Conservation (phyloP, 305 asterid species). For the Solanum chacoense region DNA sequence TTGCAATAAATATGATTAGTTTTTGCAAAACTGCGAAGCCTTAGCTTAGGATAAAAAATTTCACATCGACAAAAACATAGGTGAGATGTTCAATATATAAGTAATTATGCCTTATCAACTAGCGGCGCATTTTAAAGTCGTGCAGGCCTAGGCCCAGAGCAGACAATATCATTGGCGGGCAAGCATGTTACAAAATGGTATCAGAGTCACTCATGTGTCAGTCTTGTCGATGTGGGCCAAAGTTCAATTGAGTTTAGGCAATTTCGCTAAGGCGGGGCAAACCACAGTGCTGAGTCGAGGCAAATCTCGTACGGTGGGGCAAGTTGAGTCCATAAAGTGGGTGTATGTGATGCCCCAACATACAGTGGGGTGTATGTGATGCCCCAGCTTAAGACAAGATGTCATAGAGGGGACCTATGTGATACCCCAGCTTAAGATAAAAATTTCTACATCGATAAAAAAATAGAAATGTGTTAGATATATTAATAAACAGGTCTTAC, state of each 20-base stretch:
- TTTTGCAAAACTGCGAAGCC: not conserved
- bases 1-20: not conserved
- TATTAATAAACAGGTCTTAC: too few relatives aligned
- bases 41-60: too few relatives aligned
- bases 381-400: too few relatives aligned
- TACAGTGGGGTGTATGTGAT: too few relatives aligned
- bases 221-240: not conserved
- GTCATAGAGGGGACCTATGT: too few relatives aligned
- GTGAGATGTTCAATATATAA: not conserved
- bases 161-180: not conserved
- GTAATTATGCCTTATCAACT: not conserved
- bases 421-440: not conserved
- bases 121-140: not conserved
- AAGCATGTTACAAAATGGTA: too few relatives aligned
- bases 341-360: not conserved
- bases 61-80: not conserved
- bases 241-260: too few relatives aligned
- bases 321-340: not conserved
- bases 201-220: not conserved
- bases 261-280: too few relatives aligned
- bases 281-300: not conserved
- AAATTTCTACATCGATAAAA: not conserved
- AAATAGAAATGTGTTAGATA: too few relatives aligned
- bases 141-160: not conserved
- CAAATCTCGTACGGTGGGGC: not conserved